A percentile compares a stretch with the other conserved stretches of the same genome.
phyloP scores from a whole-genome alignment of 2,329 filamentous ascomycete species.

The Botrytis aclada region DNA sequence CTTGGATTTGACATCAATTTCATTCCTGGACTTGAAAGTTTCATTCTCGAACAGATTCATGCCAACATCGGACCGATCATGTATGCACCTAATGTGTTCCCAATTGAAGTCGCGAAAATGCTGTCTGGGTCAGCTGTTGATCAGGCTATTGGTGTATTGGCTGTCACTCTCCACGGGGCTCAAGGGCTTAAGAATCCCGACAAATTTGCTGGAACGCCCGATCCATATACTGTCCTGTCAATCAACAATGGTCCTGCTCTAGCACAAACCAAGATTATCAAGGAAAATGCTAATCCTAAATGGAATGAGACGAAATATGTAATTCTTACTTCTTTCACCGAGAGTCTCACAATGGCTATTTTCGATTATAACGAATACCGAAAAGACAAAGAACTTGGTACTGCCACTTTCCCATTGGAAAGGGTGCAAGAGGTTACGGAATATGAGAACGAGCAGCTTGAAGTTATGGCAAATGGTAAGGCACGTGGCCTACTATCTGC shows the following conservation, averaged over 20 bases:
- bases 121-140: slow-evolving; percentile 90
- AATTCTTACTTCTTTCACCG: slow-evolving; percentile 86
- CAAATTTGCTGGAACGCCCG: slow-evolving; percentile 85
- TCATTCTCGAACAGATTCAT: slow-evolving; percentile 96
- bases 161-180: slow-evolving; percentile 85
- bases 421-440: slow-evolving; percentile 72
- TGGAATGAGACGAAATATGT: slow-evolving; percentile 98
- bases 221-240: slow-evolving; percentile 84
- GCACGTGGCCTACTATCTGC: slow-evolving; percentile 73
- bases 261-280: slow-evolving; percentile 82
- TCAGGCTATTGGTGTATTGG: slow-evolving; percentile 90
- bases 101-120: slow-evolving; percentile 98
- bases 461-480: slow-evolving; percentile 81
- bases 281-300: slow-evolving; percentile 79
- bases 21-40: slow-evolving; percentile 87
- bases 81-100: slow-evolving; percentile 97
- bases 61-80: slow-evolving; percentile 93
- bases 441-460: slow-evolving; percentile 80
- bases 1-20: slow-evolving; percentile 99
- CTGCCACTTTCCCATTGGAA: slow-evolving; percentile 81
- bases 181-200: slow-evolving; percentile 92
- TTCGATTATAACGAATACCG: slow-evolving; percentile 95
- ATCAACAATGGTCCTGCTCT: slow-evolving; percentile 80
- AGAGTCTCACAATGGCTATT: slow-evolving; percentile 78
- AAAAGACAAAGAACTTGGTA: slow-evolving; percentile 93